phyloP scores from a whole-genome alignment of 1,284 basidiomycete species.

The Boletellus deceptivus region DNA sequence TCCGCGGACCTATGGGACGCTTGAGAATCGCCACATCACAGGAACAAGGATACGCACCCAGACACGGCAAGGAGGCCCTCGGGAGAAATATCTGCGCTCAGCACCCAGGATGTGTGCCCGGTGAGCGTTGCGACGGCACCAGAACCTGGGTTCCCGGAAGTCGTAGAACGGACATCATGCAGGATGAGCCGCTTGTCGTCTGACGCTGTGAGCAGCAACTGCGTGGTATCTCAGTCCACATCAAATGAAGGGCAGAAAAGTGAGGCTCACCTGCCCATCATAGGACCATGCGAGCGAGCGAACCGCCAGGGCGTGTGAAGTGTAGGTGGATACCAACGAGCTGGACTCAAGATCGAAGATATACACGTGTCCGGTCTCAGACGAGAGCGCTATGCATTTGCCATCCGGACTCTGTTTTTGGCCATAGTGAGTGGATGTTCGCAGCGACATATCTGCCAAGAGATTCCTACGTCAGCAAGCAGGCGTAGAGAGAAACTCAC shows the following conservation, averaged over 20 bases:
- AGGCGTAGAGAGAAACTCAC: conserved; percentile 47
- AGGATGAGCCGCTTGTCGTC: conserved; percentile 86
- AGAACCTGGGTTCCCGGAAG: conserved; percentile 57
- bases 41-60: conserved; percentile 51
- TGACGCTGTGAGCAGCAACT: conserved; percentile 82
- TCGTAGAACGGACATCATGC: conserved; percentile 72
- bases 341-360: conserved; percentile 73
- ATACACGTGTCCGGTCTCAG: conserved; percentile 79
- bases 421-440: conserved; percentile 12
- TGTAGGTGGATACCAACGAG: conserved; percentile 65
- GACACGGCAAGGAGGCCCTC: conserved; percentile 76
- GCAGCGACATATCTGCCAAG: neutral
- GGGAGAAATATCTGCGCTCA: conserved; percentile 75
- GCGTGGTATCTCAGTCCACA: conserved; percentile 3
- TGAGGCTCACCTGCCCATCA: conserved; percentile 54
- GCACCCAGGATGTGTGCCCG: conserved; percentile 86
- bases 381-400: conserved; percentile 69
- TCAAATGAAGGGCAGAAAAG: conserved; percentile 18
- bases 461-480: conserved; percentile 6
- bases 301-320: conserved; percentile 83
- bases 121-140: conserved; percentile 79
- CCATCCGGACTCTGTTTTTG: conserved; percentile 77
- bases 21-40: neutral
- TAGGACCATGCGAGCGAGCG: conserved; percentile 82
- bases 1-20: conserved; percentile 65